A percentile compares a stretch with the other conserved stretches of the same genome.
These are phyloP conservation scores for Dalbergia cochinchinensis DNA, from an alignment of 306 rosid species.

Conservation along the genomic window DNA sequence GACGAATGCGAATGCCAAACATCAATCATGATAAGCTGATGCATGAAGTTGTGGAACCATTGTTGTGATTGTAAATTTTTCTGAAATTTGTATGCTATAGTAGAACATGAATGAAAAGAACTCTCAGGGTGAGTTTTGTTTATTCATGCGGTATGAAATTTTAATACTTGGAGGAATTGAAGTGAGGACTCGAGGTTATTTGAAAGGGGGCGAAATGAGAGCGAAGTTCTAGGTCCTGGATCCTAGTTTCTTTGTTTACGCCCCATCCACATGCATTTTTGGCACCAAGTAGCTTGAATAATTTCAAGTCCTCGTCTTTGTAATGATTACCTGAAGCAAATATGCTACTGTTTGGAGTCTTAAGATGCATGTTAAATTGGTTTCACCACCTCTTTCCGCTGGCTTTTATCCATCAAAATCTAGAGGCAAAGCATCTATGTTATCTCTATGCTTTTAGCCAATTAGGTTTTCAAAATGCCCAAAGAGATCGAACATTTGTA, in stretches of 20 bases:
- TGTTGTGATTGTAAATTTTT: neutral
- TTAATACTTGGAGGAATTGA: neutral
- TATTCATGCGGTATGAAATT: neutral
- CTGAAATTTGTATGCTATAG: conserved; percentile 33
- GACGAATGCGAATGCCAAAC: conserved; percentile 11
- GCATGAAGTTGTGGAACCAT: conserved; percentile 9
- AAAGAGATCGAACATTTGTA: neutral
- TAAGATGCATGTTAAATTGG: neutral
- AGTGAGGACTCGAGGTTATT: neutral
- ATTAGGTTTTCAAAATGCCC: neutral
- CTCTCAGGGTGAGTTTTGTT: neutral
- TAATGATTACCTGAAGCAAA: neutral
- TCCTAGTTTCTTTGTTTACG: neutral
- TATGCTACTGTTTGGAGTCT: neutral
- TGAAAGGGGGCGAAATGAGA: too few relatives aligned
- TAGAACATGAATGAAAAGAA: conserved; percentile 32
- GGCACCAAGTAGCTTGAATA: neutral
- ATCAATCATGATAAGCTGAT: neutral
- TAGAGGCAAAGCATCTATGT: neutral
- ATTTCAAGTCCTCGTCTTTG: neutral
- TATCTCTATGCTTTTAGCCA: neutral
- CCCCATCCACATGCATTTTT: neutral
- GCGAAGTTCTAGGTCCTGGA: neutral
- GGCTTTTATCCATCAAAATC: neutral
- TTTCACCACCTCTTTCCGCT: neutral